Evolutionary conservation across 1,139 yeast species (phyloP).

Genomic region (Lodderomyces margitis): DNA sequence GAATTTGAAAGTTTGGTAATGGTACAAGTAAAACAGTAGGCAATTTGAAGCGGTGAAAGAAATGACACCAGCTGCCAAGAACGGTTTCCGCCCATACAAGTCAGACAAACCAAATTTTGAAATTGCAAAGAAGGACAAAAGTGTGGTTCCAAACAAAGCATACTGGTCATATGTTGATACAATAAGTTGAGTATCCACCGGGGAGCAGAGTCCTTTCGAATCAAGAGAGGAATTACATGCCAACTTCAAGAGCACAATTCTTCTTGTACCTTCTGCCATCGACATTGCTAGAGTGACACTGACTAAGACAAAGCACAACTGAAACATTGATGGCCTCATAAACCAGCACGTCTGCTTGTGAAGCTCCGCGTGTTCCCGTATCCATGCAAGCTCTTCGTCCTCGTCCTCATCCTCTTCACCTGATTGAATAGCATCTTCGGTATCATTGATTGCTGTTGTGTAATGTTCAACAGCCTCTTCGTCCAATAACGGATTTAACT

Average conservation of each 20-base stretch:
- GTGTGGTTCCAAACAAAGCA: constrained; percentile 20
- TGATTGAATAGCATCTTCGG: constrained; percentile 9
- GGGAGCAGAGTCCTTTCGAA: constrained; percentile 26
- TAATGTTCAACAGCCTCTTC: not conserved
- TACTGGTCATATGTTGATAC: constrained; percentile 31
- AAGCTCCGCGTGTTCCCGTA: constrained; percentile 32
- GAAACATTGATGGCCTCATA: constrained; percentile 32
- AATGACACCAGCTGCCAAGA: constrained; percentile 36
- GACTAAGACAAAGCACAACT: constrained; percentile 28
- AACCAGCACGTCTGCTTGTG: constrained; percentile 35
- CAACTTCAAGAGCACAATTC: constrained; percentile 27
- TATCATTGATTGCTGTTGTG: not conserved
- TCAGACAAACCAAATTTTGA: constrained; percentile 61
- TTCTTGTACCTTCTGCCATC: constrained; percentile 30
- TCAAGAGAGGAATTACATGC: constrained; percentile 30
- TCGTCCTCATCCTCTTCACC: constrained; percentile 22
- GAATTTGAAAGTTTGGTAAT: constrained; percentile 30
- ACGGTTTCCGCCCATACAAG: constrained; percentile 55
- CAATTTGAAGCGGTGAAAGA: constrained; percentile 24
- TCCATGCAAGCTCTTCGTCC: constrained; percentile 32
- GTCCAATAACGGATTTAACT: constrained; percentile 1
- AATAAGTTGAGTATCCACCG: constrained; percentile 32
- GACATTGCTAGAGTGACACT: constrained; percentile 24
- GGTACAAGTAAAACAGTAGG: constrained; percentile 22
- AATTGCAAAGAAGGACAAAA: constrained; percentile 33